Percentiles rank a stretch among this genome's conserved stretches.
Evolutionary conservation across 352 stramenopile genomes (phyloP).

Genomic region (Plasmopara halstedii): DNA sequence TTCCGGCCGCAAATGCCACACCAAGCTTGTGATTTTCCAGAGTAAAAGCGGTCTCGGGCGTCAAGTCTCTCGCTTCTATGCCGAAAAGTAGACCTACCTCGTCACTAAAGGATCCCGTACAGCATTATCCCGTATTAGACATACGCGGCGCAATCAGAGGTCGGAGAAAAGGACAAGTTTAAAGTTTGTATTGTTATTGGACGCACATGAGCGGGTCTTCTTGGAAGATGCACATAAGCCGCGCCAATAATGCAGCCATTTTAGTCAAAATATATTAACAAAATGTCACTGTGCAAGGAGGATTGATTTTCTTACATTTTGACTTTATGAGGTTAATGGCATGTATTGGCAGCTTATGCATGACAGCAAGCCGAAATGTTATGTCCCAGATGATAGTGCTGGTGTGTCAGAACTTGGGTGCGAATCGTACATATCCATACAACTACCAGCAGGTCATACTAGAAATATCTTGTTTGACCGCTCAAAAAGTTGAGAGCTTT

Average conservation of each 20-base stretch:
- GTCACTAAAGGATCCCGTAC: slow-evolving; percentile 30
- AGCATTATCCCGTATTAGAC: neutral
- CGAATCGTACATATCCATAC: too few species aligned
- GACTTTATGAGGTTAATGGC: too few species aligned
- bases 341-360: too few species aligned
- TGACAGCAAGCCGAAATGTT: too few species aligned
- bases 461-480: too few species aligned
- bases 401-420: too few species aligned
- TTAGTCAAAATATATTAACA: too few species aligned
- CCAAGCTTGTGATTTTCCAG: slow-evolving; percentile 74
- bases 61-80: slow-evolving; percentile 35
- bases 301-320: too few species aligned
- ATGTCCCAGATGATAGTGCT: too few species aligned
- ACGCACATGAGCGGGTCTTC: slow-evolving; percentile 64
- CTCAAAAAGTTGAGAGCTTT: too few species aligned
- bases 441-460: too few species aligned
- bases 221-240: slow-evolving; percentile 38
- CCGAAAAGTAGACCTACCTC: slow-evolving; percentile 69
- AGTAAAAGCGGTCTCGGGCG: slow-evolving; percentile 48
- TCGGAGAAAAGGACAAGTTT: neutral
- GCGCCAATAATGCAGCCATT: slow-evolving; percentile 27
- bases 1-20: slow-evolving; percentile 47
- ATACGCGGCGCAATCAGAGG: neutral
- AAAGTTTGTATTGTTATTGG: neutral
- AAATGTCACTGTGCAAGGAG: too few species aligned